Evolutionary conservation across 192 early-diverging fungal genomes (phyloP).

Genomic region (Coemansia umbellata): DNA sequence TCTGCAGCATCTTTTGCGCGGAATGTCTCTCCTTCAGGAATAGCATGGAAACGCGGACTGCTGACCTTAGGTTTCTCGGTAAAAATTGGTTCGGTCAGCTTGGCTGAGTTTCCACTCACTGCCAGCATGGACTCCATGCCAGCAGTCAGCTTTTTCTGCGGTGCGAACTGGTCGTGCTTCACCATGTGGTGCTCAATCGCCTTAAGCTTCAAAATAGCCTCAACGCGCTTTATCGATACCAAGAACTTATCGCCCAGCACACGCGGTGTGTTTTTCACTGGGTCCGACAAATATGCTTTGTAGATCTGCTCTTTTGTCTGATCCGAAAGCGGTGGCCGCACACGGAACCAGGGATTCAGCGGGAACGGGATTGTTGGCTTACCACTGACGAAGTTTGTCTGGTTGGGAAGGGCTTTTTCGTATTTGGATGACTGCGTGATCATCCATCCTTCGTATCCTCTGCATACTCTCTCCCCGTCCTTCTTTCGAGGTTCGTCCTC

Average conservation of each 20-base stretch:
- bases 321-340: conserved; percentile 70
- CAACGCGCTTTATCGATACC: conserved; percentile 77
- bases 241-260: conserved; percentile 64
- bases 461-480: not conserved
- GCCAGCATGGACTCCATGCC: conserved; percentile 87
- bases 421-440: conserved; percentile 8
- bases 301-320: conserved; percentile 69
- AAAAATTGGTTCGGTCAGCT: conserved; percentile 55
- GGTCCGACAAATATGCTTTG: conserved; percentile 57
- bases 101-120: conserved; percentile 21
- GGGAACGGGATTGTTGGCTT: conserved; percentile 67
- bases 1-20: conserved; percentile 76
- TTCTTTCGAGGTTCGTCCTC: no score
- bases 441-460: conserved; percentile 37
- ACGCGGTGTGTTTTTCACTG: conserved; percentile 61
- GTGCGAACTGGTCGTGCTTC: conserved; percentile 44
- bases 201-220: conserved; percentile 90
- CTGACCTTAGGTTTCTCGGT: conserved; percentile 57
- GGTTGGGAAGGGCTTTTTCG: conserved; percentile 13
- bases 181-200: conserved; percentile 70
- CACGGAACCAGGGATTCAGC: conserved; percentile 83
- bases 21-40: conserved; percentile 76
- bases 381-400: conserved; percentile 27
- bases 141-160: conserved; percentile 66
- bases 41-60: conserved; percentile 72